Conservation (phyloP, 1,284 basidiomycete species). For the Caloboletus firmus region DNA sequence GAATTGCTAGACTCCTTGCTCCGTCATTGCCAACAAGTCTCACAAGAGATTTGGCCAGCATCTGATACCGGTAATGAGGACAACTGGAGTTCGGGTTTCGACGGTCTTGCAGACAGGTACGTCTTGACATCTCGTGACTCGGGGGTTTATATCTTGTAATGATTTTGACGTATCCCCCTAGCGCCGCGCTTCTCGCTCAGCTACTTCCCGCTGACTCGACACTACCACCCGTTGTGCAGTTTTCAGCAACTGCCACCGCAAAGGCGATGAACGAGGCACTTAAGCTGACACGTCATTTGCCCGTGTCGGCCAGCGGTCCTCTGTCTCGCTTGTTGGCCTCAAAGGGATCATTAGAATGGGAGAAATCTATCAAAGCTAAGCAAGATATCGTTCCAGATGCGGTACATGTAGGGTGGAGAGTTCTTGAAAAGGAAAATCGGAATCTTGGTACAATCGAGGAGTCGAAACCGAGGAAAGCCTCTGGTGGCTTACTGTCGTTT, state of each 20-base stretch:
- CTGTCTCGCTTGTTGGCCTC: slow-evolving; percentile 62
- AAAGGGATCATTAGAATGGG: slow-evolving; percentile 73
- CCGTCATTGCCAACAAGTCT: slow-evolving; percentile 49
- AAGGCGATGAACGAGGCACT: slow-evolving; percentile 60
- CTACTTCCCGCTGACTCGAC: slow-evolving; percentile 45
- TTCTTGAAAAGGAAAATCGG: slow-evolving; percentile 47
- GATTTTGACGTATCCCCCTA: slow-evolving; percentile 8
- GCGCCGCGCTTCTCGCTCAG: slow-evolving; percentile 36
- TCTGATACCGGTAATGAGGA: slow-evolving; percentile 23
- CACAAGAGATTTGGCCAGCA: slow-evolving; percentile 50
- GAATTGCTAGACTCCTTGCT: slow-evolving; percentile 61
- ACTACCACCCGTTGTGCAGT: slow-evolving; percentile 46
- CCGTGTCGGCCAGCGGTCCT: slow-evolving; percentile 56
- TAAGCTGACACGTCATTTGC: slow-evolving; percentile 58
- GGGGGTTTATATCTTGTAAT: slow-evolving; percentile 1
- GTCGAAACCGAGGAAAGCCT: slow-evolving; percentile 48
- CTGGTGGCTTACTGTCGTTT: slow-evolving; percentile 66
- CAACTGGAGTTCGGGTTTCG: slow-evolving; percentile 43
- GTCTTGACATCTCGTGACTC: slow-evolving; percentile 29
- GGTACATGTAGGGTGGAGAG: slow-evolving; percentile 64
- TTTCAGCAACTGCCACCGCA: slow-evolving; percentile 52
- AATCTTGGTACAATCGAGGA: slow-evolving; percentile 26
- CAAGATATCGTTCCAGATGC: slow-evolving; percentile 50
- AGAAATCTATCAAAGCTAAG: slow-evolving; percentile 58
- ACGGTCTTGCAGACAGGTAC: slow-evolving; percentile 56